A percentile compares a stretch with the other conserved stretches of the same genome.
Evolutionary conservation across 306 rosid genomes (phyloP).

Genomic region (Acacia melanoxylon): DNA sequence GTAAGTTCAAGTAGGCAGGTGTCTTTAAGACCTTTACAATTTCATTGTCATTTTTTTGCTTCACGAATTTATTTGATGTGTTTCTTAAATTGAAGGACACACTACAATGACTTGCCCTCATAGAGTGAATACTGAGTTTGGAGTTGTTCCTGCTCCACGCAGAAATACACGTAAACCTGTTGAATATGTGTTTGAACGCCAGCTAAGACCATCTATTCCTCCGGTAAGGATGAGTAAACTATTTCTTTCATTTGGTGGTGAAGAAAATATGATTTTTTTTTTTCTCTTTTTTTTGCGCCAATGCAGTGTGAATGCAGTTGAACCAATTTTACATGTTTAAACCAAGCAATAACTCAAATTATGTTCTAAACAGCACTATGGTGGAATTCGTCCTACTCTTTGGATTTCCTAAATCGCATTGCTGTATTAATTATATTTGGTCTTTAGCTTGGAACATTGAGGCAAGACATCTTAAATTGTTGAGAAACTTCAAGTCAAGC

Average conservation of each 20-base stretch:
- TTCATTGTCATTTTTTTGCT: neutral
- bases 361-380: neutral
- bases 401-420: neutral
- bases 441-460: neutral
- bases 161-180: constrained; percentile 60
- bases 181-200: constrained; percentile 84
- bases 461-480: neutral
- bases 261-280: neutral
- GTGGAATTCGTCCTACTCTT: neutral
- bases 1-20: neutral
- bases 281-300: neutral
- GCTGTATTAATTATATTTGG: neutral
- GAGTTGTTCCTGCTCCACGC: constrained; percentile 85
- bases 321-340: neutral
- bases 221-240: constrained; percentile 43
- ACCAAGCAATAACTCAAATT: neutral
- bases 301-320: neutral
- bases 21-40: neutral
- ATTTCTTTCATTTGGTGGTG: neutral
- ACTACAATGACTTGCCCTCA: constrained; percentile 93
- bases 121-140: constrained; percentile 76
- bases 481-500: neutral
- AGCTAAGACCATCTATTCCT: constrained; percentile 58
- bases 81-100: constrained; percentile 66
- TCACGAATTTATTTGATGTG: constrained; percentile 11